phyloP scores from a whole-genome alignment of 148 eudicot genomes.

The Vaccinium darrowii region DNA sequence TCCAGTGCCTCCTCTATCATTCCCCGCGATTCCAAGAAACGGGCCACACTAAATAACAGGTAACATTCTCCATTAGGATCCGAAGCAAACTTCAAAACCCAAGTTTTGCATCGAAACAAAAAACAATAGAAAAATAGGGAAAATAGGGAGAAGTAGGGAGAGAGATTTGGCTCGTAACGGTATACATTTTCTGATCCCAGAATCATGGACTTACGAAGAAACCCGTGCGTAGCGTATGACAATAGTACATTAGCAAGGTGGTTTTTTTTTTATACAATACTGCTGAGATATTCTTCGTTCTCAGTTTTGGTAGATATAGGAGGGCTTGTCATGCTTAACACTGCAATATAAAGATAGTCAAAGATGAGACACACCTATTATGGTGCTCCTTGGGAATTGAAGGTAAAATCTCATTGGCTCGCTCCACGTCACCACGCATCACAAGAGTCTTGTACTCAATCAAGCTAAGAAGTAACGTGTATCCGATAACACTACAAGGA shows the following conservation, averaged over 20 bases:
- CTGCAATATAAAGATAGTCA: background rate
- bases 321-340: background rate
- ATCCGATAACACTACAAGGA: conserved; percentile 81
- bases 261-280: background rate
- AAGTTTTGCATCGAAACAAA: background rate
- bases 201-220: background rate
- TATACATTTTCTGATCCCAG: background rate
- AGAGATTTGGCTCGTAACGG: background rate
- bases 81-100: conserved; percentile 6
- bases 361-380: conserved; percentile 57
- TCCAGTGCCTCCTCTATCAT: conserved; percentile 94
- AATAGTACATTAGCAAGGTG: conserved; percentile 4
- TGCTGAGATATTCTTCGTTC: background rate
- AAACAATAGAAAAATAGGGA: background rate
- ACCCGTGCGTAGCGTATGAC: background rate
- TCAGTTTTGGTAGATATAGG: background rate
- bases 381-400: conserved; percentile 97
- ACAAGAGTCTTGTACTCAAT: conserved; percentile 98
- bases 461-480: conserved; percentile 84
- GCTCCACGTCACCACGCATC: conserved; percentile 96
- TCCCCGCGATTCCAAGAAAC: conserved; percentile 89
- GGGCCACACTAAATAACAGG: conserved; percentile 67
- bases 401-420: conserved; percentile 79
- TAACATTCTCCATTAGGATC: conserved; percentile 11
- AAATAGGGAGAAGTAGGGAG: background rate